Evolutionary conservation across 345 rosid species (phyloP), one percentile per base, ranked within the genome.

Genomic region (Aegle marmelos): DNA sequence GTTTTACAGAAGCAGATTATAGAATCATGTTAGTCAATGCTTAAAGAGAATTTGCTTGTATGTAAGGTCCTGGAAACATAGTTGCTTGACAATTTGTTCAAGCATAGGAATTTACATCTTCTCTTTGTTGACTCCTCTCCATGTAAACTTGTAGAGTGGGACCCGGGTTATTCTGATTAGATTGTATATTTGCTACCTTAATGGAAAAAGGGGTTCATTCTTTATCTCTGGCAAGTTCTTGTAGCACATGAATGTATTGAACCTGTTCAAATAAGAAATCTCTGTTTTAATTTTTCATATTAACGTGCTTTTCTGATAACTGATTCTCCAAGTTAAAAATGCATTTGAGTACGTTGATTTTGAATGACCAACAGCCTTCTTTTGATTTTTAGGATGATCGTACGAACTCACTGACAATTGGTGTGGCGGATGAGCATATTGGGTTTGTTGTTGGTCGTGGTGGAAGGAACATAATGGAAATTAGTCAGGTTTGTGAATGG

Each of bases 391-490:
- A 97, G 99, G 99, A 94, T 74, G 98, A 97, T 66, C 86, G 75
- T 36, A 85, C 86, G 62, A 88, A 82, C 79, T 89, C 96, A 7
- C 78, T 92, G 87, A 93, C 96, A 22, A 90, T 94, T 50, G 99
- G 98, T 59, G 90, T 94, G 73, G 85, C 98, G 4, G 98, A 97
- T 84, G 99, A 87, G 79, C 98, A 91, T 86, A 89, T 94, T 31
- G 99, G 98, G n/a, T 75, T 94, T 83, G 92, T 97, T 82, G 94
- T 97, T 83, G 99, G 99, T 60, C 98, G 98, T 37, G 98, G 97
- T 80, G 99, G 99, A 84, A 89, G 98, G 87, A 97, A 91, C 82
- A 90, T 97, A 72, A 86, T 91, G 93, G 98, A 94, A 73, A 97
- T 97, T 78, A 94, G 91, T 80, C 98, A 97, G 99, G 98, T 95